Conservation (phyloP, 768 basidiomycete species). For the Amanita fuliginea region DNA sequence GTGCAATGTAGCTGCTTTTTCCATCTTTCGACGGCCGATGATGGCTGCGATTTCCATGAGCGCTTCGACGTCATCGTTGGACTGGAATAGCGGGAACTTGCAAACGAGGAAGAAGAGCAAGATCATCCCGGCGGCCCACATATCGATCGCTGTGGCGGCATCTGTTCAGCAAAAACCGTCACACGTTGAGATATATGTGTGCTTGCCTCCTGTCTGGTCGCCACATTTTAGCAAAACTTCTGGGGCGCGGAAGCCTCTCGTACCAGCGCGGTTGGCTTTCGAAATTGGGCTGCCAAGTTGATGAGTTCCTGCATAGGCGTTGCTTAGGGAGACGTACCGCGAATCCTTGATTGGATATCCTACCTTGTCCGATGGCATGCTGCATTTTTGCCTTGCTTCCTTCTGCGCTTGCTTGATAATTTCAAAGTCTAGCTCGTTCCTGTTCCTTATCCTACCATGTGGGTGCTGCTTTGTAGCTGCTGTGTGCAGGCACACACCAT, state of each 20-base stretch:
- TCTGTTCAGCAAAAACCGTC: conserved; percentile 1
- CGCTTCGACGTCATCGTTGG: conserved; percentile 90
- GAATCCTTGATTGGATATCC: conserved; percentile 71
- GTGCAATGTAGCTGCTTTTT: conserved; percentile 77
- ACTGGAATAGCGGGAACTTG: conserved; percentile 92
- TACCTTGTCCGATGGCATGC: conserved; percentile 51
- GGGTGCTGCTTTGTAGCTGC: conserved; percentile 46
- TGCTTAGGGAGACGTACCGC: conserved; percentile 30
- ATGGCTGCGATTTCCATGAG: conserved; percentile 90
- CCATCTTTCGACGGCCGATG: conserved; percentile 75
- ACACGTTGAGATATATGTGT: neutral
- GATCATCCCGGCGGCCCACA: conserved; percentile 93
- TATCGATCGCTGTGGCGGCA: conserved; percentile 67
- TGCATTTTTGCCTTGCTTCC: conserved; percentile 46
- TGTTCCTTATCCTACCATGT: conserved; percentile 48
- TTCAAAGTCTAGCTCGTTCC: conserved; percentile 35
- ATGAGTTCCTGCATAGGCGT: neutral
- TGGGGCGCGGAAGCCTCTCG: conserved; percentile 92
- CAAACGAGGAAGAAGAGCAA: conserved; percentile 84
- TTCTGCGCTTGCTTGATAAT: conserved; percentile 46
- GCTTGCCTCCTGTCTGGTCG: conserved; percentile 83
- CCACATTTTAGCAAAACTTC: conserved; percentile 93
- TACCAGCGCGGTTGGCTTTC: conserved; percentile 95
- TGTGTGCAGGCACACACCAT: conserved; percentile 72
- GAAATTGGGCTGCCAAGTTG: conserved; percentile 49